Conservation (phyloP, 2,329 filamentous ascomycete genomes). For the Cladosporium sp. region DNA sequence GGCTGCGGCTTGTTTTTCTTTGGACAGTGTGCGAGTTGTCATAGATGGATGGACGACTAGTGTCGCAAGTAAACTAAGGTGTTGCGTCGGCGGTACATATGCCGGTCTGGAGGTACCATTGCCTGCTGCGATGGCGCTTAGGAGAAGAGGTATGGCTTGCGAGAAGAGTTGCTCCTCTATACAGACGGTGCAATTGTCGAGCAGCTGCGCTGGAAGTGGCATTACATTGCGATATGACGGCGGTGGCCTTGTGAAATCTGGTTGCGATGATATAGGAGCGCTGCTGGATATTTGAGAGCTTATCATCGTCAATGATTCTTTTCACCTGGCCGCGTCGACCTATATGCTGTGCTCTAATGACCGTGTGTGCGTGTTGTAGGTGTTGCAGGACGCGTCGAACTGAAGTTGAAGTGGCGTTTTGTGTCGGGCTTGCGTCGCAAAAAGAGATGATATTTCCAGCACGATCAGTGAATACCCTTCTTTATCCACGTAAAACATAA, state of each 20-base stretch:
- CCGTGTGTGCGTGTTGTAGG: too few relatives aligned
- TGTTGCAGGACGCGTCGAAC: too few relatives aligned
- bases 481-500: too few relatives aligned
- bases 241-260: not conserved
- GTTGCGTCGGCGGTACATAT: conserved; percentile 64
- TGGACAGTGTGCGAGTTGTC: conserved; percentile 66
- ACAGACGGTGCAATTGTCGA: conserved; percentile 64
- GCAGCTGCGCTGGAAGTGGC: conserved; percentile 58
- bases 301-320: not conserved
- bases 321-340: too few relatives aligned
- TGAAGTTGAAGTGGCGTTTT: too few relatives aligned
- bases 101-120: conserved; percentile 44
- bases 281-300: not conserved
- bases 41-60: conserved; percentile 76
- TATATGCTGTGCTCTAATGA: too few relatives aligned
- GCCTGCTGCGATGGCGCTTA: conserved; percentile 58
- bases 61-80: conserved; percentile 74
- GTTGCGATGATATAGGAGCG: conserved; percentile 1
- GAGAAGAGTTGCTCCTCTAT: conserved; percentile 66
- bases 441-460: too few relatives aligned
- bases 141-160: conserved; percentile 52
- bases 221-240: conserved; percentile 15
- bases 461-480: too few relatives aligned
- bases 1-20: conserved; percentile 59
- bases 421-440: too few relatives aligned